Evolutionary conservation across 768 basidiomycete species (phyloP).

Genomic region (Mycena albidolilacea): DNA sequence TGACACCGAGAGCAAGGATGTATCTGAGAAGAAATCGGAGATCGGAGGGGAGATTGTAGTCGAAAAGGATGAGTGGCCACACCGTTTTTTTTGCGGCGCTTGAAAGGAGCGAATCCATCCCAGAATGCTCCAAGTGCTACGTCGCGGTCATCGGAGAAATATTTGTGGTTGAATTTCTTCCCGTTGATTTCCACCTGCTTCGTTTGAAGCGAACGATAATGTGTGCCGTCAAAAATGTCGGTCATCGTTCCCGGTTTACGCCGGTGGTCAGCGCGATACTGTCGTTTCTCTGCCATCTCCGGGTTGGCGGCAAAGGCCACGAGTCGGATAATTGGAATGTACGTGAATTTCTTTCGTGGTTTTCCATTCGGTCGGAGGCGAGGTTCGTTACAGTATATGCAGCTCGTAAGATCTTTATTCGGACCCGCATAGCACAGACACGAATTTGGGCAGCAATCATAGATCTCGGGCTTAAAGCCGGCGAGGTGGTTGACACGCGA

Average conservation of each 20-base stretch:
- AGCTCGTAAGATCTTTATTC: slow-evolving; percentile 40
- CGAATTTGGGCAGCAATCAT: slow-evolving; percentile 41
- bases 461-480: slow-evolving; percentile 46
- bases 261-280: background rate
- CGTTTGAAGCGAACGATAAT: background rate
- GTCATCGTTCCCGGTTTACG: background rate
- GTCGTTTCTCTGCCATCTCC: background rate
- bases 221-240: background rate
- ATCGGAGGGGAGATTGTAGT: background rate
- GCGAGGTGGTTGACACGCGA: slow-evolving; percentile 45
- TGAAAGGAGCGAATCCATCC: background rate
- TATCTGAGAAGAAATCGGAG: background rate
- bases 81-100: background rate
- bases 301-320: slow-evolving; percentile 22
- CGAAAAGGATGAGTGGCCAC: background rate
- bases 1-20: background rate
- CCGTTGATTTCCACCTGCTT: background rate
- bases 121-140: background rate
- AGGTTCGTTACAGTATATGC: slow-evolving; percentile 49
- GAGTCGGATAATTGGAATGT: slow-evolving; percentile 52
- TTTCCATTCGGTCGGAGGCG: slow-evolving; percentile 29
- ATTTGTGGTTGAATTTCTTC: background rate
- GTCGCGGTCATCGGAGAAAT: background rate
- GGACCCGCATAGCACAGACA: slow-evolving; percentile 45
- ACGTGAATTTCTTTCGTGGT: slow-evolving; percentile 49